These are phyloP conservation scores for Coprinellus micaceus DNA, from an alignment of 768 basidiomycete genomes.

Conservation along the genomic window DNA sequence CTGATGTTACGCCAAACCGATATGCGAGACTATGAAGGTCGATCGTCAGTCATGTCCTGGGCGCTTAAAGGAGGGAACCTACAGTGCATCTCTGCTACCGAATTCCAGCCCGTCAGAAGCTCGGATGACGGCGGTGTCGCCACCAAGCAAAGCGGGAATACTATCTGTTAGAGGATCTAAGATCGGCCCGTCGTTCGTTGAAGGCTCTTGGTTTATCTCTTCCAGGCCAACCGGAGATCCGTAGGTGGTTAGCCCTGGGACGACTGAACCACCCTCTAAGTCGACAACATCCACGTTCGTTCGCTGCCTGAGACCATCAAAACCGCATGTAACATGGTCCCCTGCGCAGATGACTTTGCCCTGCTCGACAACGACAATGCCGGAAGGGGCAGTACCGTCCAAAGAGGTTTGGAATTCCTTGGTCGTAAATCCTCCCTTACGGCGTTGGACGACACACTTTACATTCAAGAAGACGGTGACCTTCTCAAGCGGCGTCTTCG, in stretches of 20 bases:
- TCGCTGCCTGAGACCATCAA: slow-evolving; percentile 12
- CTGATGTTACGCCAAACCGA: slow-evolving; percentile 67
- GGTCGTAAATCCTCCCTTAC: slow-evolving; percentile 26
- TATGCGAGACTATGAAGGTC: slow-evolving; percentile 52
- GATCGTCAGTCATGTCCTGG: neutral
- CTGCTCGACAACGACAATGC: slow-evolving; percentile 38
- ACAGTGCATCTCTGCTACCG: slow-evolving; percentile 68
- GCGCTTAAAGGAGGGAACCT: slow-evolving; percentile 26
- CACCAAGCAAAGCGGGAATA: slow-evolving; percentile 50
- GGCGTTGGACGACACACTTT: slow-evolving; percentile 36
- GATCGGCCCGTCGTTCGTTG: slow-evolving; percentile 65
- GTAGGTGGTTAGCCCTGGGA: slow-evolving; percentile 64
- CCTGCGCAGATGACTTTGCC: slow-evolving; percentile 54
- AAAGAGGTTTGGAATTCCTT: slow-evolving; percentile 18
- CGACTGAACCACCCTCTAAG: slow-evolving; percentile 66
- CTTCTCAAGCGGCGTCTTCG: slow-evolving; percentile 22
- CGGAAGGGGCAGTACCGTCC: slow-evolving; percentile 13
- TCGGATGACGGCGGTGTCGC: slow-evolving; percentile 47
- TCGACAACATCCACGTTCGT: slow-evolving; percentile 43
- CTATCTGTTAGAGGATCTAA: slow-evolving; percentile 48
- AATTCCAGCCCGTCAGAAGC: slow-evolving; percentile 77
- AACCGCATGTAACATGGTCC: slow-evolving; percentile 20
- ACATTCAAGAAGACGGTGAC: slow-evolving; percentile 69
- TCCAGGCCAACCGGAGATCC: slow-evolving; percentile 69
- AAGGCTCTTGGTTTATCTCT: slow-evolving; percentile 63